Conservation (phyloP, 2,329 filamentous ascomycete species). For the Taxawa tesnikishii region DNA sequence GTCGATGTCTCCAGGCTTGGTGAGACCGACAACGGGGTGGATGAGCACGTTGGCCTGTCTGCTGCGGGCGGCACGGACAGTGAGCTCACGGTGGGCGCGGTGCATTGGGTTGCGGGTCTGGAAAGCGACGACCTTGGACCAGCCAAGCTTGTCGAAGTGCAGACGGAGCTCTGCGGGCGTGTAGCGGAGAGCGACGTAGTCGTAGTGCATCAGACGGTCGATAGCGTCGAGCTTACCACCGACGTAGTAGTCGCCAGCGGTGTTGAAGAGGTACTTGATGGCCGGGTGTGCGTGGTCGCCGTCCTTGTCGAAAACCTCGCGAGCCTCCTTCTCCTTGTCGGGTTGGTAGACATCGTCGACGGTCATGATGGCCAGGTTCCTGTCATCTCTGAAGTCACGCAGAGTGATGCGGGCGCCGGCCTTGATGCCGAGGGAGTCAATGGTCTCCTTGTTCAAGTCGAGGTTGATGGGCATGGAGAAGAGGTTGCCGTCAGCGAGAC, state of each 20-base stretch:
- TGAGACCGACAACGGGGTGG: slow-evolving; percentile 94
- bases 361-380: slow-evolving; percentile 88
- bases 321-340: slow-evolving; percentile 90
- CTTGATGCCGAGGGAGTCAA: slow-evolving; percentile 66
- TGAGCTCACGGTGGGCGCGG: slow-evolving; percentile 93
- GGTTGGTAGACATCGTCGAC: slow-evolving; percentile 92
- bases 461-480: slow-evolving; percentile 97
- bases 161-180: slow-evolving; percentile 87
- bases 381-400: slow-evolving; percentile 91
- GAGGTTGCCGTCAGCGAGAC: slow-evolving; percentile 76
- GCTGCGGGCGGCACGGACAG: slow-evolving; percentile 86
- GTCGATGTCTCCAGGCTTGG: slow-evolving; percentile 98
- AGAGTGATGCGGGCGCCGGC: slow-evolving; percentile 72
- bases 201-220: slow-evolving; percentile 93
- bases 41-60: slow-evolving; percentile 98
- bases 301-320: slow-evolving; percentile 85
- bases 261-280: slow-evolving; percentile 75
- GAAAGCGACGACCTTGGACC: slow-evolving; percentile 95
- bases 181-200: slow-evolving; percentile 93
- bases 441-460: slow-evolving; percentile 63
- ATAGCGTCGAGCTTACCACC: slow-evolving; percentile 94
- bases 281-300: slow-evolving; percentile 76
- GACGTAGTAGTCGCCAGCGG: slow-evolving; percentile 77
- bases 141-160: slow-evolving; percentile 99
- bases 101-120: slow-evolving; percentile 99